phyloP scores from a whole-genome alignment of 148 eudicot species.

The Oxyria digyna region DNA sequence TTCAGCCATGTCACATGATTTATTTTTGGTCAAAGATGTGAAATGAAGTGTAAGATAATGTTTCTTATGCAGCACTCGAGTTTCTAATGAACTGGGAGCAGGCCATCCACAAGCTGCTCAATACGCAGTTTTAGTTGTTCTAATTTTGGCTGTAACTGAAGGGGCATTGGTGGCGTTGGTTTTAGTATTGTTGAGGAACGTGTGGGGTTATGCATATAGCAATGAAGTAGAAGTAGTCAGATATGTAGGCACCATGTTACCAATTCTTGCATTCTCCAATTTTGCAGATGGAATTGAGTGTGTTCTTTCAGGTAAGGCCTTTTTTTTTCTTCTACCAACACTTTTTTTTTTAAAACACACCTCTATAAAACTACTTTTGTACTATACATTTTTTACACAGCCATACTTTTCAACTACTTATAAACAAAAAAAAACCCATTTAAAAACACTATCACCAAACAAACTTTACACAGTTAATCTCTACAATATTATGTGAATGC shows the following conservation, averaged over 20 bases:
- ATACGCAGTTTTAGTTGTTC: constrained; percentile 19
- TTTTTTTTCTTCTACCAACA: too few relatives aligned
- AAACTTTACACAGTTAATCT: background rate
- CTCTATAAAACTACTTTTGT: too few relatives aligned
- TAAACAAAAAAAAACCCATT: too few relatives aligned
- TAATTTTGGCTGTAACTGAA: constrained; percentile 18
- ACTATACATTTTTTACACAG: too few relatives aligned
- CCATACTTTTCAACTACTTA: too few relatives aligned
- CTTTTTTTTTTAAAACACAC: too few relatives aligned
- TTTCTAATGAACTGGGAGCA: constrained; percentile 34
- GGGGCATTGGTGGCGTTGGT: constrained; percentile 17
- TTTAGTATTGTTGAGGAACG: constrained; percentile 17
- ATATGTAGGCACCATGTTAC: constrained; percentile 26
- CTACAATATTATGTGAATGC: background rate
- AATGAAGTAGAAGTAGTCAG: constrained; percentile 20
- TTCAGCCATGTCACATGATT: too few relatives aligned
- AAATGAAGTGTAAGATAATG: background rate
- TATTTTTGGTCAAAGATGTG: too few relatives aligned
- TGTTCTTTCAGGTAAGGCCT: constrained; percentile 27
- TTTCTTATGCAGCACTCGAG: constrained; percentile 16
- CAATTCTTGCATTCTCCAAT: constrained; percentile 23
- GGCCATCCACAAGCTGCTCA: constrained; percentile 22
- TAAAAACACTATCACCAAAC: too few relatives aligned
- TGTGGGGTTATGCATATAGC: constrained; percentile 33
- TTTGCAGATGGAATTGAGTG: constrained; percentile 24